These are phyloP conservation scores for Chlorencoelia australis DNA, from an alignment of 2,329 filamentous ascomycete species.

Conservation along the genomic window DNA sequence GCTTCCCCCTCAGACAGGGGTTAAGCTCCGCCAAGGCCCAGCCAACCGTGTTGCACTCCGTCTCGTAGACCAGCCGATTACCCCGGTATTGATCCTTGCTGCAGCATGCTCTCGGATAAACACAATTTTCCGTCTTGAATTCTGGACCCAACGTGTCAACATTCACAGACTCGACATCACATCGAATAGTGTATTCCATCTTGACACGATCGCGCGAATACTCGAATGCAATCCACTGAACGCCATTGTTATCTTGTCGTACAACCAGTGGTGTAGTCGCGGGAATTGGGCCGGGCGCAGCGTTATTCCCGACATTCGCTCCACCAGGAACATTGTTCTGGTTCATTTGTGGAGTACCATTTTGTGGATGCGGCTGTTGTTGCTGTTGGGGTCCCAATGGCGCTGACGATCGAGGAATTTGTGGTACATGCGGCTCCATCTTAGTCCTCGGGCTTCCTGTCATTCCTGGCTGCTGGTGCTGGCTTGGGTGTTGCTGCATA, in stretches of 20 bases:
- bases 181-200: slow-evolving; percentile 98
- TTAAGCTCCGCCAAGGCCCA: slow-evolving; percentile 95
- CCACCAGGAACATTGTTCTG: slow-evolving; percentile 31
- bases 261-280: slow-evolving; percentile 93
- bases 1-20: slow-evolving; percentile 79
- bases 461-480: slow-evolving; percentile 48
- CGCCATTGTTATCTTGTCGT: slow-evolving; percentile 87
- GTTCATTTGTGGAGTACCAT: slow-evolving; percentile 34
- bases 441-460: slow-evolving; percentile 52
- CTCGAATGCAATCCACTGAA: slow-evolving; percentile 98
- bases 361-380: slow-evolving; percentile 29
- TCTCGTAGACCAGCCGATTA: slow-evolving; percentile 92
- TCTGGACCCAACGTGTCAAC: slow-evolving; percentile 75
- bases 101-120: slow-evolving; percentile 92
- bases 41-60: slow-evolving; percentile 98
- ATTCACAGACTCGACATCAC: slow-evolving; percentile 93
- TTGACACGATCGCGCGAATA: slow-evolving; percentile 95
- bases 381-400: slow-evolving; percentile 36
- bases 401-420: slow-evolving; percentile 50
- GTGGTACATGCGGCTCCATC: slow-evolving; percentile 52
- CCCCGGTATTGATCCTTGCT: slow-evolving; percentile 93
- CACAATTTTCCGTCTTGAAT: slow-evolving; percentile 97
- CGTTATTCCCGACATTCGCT: slow-evolving; percentile 65
- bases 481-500: slow-evolving; percentile 46
- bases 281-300: slow-evolving; percentile 90